These are phyloP conservation scores for Pisolithus tinctorius DNA, from an alignment of 768 basidiomycete genomes.

Conservation along the genomic window DNA sequence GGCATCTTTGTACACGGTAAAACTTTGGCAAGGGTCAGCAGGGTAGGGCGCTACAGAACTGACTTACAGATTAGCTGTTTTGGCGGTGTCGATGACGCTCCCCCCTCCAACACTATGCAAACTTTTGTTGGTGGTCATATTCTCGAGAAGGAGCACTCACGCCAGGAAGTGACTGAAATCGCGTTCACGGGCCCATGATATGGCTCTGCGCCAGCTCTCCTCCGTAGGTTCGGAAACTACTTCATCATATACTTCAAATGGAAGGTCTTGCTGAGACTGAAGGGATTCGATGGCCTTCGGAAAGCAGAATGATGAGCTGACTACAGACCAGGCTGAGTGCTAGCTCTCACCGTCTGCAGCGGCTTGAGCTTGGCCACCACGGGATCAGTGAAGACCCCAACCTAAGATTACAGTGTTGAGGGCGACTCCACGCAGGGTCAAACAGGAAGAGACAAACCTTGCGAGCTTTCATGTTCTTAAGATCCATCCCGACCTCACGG, in stretches of 20 bases:
- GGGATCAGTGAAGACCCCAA: constrained; percentile 91
- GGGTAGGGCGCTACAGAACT: not conserved
- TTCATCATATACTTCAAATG: constrained; percentile 75
- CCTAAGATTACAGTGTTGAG: constrained; percentile 34
- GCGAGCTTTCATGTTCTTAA: constrained; percentile 87
- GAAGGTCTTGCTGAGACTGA: constrained; percentile 68
- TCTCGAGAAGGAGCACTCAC: constrained; percentile 36
- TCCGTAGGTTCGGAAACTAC: constrained; percentile 91
- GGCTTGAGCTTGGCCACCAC: constrained; percentile 76
- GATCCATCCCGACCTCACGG: constrained; percentile 86
- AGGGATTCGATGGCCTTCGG: constrained; percentile 69
- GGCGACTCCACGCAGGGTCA: not conserved
- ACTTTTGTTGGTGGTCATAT: constrained; percentile 1
- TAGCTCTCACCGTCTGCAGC: constrained; percentile 63
- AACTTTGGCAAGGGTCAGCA: constrained; percentile 36
- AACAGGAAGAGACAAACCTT: constrained; percentile 45
- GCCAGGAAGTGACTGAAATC: constrained; percentile 93
- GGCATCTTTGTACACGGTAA: constrained; percentile 85
- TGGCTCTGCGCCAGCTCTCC: constrained; percentile 81
- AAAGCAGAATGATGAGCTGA: not conserved
- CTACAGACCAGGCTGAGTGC: not conserved
- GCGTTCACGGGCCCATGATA: constrained; percentile 77
- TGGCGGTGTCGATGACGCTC: constrained; percentile 93
- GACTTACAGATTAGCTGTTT: constrained; percentile 81
- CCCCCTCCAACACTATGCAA: constrained; percentile 75